Evolutionary conservation across 345 rosid species (phyloP).

Genomic region (Camelina sativa): DNA sequence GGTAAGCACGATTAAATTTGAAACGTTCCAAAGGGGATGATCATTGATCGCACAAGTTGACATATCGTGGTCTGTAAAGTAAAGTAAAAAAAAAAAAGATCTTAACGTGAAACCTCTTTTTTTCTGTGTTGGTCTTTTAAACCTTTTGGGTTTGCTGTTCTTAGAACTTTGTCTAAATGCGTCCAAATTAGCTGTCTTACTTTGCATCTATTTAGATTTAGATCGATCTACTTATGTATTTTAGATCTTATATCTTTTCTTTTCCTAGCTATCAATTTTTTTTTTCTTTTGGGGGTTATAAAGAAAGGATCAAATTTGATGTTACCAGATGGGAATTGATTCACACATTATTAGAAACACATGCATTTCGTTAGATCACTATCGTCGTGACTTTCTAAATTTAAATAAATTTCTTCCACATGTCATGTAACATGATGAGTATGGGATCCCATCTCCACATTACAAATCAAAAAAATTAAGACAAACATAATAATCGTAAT

Average conservation of each 20-base stretch:
- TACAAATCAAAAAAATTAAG: conserved; percentile 16
- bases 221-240: conserved; percentile 29
- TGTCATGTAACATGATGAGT: conserved; percentile 67
- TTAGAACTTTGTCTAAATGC: conserved; percentile 33
- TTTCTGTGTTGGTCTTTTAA: background rate
- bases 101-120: conserved; percentile 11
- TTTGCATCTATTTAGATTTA: conserved; percentile 43
- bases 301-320: conserved; percentile 46
- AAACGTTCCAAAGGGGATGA: conserved; percentile 13
- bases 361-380: conserved; percentile 49
- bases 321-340: conserved; percentile 44
- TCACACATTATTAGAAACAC: conserved; percentile 52
- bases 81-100: too few species aligned
- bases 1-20: background rate
- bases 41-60: conserved; percentile 33
- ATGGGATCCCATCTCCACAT: conserved; percentile 50
- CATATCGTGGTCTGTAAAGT: conserved; percentile 40
- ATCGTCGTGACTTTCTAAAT: conserved; percentile 34
- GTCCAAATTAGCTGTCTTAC: conserved; percentile 38
- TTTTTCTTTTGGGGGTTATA: background rate
- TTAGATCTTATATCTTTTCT: background rate
- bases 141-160: conserved; percentile 18
- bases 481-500: background rate
- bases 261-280: background rate
- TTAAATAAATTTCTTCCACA: conserved; percentile 46